Conservation (phyloP, 768 basidiomycete genomes). For the Lactarius sp. region DNA sequence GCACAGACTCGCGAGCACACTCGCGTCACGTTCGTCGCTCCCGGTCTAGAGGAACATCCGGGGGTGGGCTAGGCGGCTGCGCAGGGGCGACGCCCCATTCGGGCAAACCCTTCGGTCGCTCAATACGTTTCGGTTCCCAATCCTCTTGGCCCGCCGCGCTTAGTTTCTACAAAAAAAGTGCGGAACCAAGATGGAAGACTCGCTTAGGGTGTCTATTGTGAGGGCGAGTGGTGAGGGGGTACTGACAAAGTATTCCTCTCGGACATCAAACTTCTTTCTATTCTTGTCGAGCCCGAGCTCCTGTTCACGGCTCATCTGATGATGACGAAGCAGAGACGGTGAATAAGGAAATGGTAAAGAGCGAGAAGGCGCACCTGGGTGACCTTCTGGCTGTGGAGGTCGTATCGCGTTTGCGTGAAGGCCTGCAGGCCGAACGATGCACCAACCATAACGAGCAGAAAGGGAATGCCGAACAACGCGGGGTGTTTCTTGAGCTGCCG, state of each 20-base stretch:
- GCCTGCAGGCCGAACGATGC: constrained; percentile 79
- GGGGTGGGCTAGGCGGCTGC: constrained; percentile 37
- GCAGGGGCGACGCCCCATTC: constrained; percentile 89
- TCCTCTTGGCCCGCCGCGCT: constrained; percentile 59
- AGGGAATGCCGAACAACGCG: constrained; percentile 78
- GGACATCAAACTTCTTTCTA: constrained; percentile 82
- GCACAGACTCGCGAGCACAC: too few relatives aligned
- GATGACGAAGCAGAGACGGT: neutral
- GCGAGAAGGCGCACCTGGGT: constrained; percentile 47
- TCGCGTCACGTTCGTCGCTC: neutral
- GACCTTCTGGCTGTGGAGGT: constrained; percentile 77
- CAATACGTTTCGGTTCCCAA: constrained; percentile 85
- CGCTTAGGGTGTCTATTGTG: neutral
- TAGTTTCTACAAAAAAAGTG: constrained; percentile 46
- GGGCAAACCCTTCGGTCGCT: constrained; percentile 79
- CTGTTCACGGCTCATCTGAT: constrained; percentile 69
- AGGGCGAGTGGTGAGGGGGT: neutral
- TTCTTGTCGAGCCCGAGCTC: constrained; percentile 65
- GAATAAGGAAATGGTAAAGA: neutral
- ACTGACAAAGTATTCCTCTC: constrained; percentile 95
- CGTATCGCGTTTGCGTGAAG: constrained; percentile 89
- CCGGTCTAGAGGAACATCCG: neutral
- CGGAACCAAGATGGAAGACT: neutral
- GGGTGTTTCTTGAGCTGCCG: constrained; percentile 44
- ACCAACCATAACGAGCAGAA: constrained; percentile 77